phyloP scores from a whole-genome alignment of 192 early-diverging fungal genomes.

The Backusella westeae region DNA sequence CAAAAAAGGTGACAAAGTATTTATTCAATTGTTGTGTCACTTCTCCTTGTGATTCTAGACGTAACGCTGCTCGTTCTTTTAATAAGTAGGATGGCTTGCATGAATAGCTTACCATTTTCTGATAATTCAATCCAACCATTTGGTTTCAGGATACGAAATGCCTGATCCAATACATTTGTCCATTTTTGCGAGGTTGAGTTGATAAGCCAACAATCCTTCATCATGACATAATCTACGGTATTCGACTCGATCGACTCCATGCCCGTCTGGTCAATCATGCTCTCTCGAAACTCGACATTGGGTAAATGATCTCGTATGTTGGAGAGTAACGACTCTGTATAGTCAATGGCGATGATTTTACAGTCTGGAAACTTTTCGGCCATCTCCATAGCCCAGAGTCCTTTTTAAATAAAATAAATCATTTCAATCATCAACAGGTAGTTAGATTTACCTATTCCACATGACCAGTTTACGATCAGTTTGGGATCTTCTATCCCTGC shows the following conservation, averaged over 20 bases:
- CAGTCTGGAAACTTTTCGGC: conserved; percentile 23
- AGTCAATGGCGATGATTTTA: conserved; percentile 19
- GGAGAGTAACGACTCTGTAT: neutral
- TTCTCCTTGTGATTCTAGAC: neutral
- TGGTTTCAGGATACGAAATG: conserved; percentile 26
- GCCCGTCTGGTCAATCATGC: conserved; percentile 6
- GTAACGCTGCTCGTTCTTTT: neutral
- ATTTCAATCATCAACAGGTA: neutral
- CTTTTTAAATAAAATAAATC: neutral
- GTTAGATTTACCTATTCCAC: conserved; percentile 20
- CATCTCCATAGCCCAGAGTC: conserved; percentile 32
- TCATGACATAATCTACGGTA: conserved; percentile 16
- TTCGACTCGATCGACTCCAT: conserved; percentile 6
- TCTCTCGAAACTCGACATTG: conserved; percentile 13
- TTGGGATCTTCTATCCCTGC: conserved; percentile 16
- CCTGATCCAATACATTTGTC: conserved; percentile 19
- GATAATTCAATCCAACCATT: conserved; percentile 28
- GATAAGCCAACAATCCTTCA: conserved; percentile 19
- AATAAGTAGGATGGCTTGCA: neutral
- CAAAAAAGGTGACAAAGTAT: neutral
- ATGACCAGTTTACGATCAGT: conserved; percentile 26
- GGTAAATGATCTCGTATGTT: neutral
- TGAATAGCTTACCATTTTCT: conserved; percentile 13
- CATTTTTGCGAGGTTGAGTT: conserved; percentile 16
- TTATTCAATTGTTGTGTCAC: neutral